phyloP scores from a whole-genome alignment of 2,329 filamentous ascomycete genomes.

The Claviceps citrina region DNA sequence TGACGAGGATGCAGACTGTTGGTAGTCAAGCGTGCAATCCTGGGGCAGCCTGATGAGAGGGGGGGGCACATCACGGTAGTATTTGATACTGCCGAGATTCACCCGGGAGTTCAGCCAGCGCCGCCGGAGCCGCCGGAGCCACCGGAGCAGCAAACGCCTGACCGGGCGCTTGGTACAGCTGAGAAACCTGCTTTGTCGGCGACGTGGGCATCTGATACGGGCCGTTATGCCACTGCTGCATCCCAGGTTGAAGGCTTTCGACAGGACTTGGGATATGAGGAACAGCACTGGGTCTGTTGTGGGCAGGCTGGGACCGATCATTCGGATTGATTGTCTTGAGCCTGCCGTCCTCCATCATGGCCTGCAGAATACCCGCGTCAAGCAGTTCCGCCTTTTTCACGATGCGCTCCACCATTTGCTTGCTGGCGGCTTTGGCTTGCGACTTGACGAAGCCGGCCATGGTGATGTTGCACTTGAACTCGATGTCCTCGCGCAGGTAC shows the following conservation, averaged over 20 bases:
- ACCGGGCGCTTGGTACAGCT: conserved; percentile 9
- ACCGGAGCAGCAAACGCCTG: conserved; percentile 12
- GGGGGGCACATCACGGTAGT: conserved; percentile 14
- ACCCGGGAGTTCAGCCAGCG: conserved; percentile 29
- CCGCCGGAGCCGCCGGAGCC: conserved; percentile 23
- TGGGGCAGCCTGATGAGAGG: conserved; percentile 13
- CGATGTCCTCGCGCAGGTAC: conserved; percentile 55
- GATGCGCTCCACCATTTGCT: conserved; percentile 51
- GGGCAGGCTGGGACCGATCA: conserved; percentile 25
- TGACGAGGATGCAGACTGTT: conserved; percentile 11
- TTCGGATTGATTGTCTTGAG: conserved; percentile 43
- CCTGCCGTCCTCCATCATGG: conserved; percentile 51
- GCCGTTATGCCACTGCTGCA: neutral
- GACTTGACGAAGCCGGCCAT: conserved; percentile 51
- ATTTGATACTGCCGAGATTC: conserved; percentile 29
- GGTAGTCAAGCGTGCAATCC: conserved; percentile 11
- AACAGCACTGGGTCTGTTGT: conserved; percentile 3
- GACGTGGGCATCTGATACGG: neutral
- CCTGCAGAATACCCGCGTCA: conserved; percentile 48
- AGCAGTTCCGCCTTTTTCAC: conserved; percentile 58
- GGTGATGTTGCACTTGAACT: conserved; percentile 53
- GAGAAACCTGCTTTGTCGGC: conserved; percentile 7
- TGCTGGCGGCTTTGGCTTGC: conserved; percentile 49
- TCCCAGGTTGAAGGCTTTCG: neutral
- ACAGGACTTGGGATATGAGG: conserved; percentile 3